Percentiles rank a stretch among this genome's conserved stretches.
Conservation (phyloP, 805 yeast genomes). For the Yarrowia alimentaria region DNA sequence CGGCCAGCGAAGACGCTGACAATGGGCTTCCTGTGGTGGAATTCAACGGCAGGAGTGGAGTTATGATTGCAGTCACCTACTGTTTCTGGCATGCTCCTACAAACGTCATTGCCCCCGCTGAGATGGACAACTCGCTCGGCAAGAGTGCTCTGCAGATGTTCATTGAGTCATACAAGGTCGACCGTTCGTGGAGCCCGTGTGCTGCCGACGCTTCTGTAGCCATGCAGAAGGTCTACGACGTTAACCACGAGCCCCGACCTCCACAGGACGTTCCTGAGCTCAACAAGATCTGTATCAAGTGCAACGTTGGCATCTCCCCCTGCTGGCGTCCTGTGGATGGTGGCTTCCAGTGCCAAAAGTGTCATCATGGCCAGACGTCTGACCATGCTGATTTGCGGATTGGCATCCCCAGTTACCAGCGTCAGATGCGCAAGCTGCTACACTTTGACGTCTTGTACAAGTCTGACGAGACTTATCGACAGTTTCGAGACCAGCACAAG, state of each 20-base stretch:
- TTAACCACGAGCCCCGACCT: slow-evolving; percentile 12
- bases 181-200: slow-evolving; percentile 2
- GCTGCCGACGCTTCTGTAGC: slow-evolving; percentile 4
- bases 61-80: slow-evolving; percentile 32
- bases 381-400: slow-evolving; percentile 16
- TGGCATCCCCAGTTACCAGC: slow-evolving; percentile 4
- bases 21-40: slow-evolving; percentile 19
- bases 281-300: slow-evolving; percentile 18
- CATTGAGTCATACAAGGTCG: slow-evolving; percentile 34
- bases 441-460: slow-evolving; percentile 13
- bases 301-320: slow-evolving; percentile 4
- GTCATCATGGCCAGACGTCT: slow-evolving; percentile 2
- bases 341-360: slow-evolving; percentile 1
- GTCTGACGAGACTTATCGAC: slow-evolving; percentile 1
- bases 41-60: slow-evolving; percentile 35
- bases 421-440: slow-evolving; percentile 12
- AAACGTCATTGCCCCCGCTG: slow-evolving; percentile 28
- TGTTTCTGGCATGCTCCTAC: slow-evolving; percentile 30
- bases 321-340: slow-evolving; percentile 12
- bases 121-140: slow-evolving; percentile 32
- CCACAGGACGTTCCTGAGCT: slow-evolving; percentile 13
- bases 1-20: slow-evolving; percentile 26
- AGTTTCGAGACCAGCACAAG: slow-evolving; percentile 1
- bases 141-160: slow-evolving; percentile 39
- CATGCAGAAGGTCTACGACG: slow-evolving; percentile 16